Base-by-base conservation (phyloP, 805 yeast genomes). In the Geotrichum ghanense region DNA sequence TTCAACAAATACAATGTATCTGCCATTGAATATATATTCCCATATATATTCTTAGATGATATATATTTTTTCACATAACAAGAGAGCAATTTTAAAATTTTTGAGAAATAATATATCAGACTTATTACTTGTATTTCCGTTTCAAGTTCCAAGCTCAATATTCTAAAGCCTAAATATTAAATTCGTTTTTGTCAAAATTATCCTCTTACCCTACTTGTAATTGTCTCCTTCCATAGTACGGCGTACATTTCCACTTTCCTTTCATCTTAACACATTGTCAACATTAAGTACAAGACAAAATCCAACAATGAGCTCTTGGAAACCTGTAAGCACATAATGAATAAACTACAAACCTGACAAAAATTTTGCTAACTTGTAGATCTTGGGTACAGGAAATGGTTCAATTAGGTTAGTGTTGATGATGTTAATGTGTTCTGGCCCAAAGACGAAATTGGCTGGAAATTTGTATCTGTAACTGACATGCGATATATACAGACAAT, bases 401-500 rank as follows among this genome's bases (percentile, higher is more conserved):
- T 31, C 37, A 31, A 31, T 31, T 31, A 31, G 37, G 37, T 31
- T 31, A 16, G 37, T 31, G n/a, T n/a, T n/a, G n/a, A n/a, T 19
- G 37, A 31, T 31, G 10, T 12, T 5, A 31, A 31, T 6, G 19
- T 31, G 37, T 25, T n/a, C n/a, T n/a, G n/a, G n/a, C n/a, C n/a
- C n/a, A n/a, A n/a, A n/a, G n/a, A n/a, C n/a, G 31, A 25, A 25
- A 31, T 16, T 31, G 5, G 16, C 12, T n/a, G 12, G 12, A 31
- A 19, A 31, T 31, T 10, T 31, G 7, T 25, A 25, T 9, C 12
- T 9, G 12, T 25, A 6, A 31, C 37, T 31, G 37, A 31, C 37
- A n/a, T n/a, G n/a, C n/a, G n/a, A n/a, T 19, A 6, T 31, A 6
- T 31, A 31, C 37, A 31, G 37, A 31, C 16, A 31, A 31, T 31